Percentiles rank a stretch among this genome's conserved stretches.
These are phyloP conservation scores for Trichoderma oligosporum DNA, from an alignment of 2,329 filamentous ascomycete genomes.

Conservation along the genomic window DNA sequence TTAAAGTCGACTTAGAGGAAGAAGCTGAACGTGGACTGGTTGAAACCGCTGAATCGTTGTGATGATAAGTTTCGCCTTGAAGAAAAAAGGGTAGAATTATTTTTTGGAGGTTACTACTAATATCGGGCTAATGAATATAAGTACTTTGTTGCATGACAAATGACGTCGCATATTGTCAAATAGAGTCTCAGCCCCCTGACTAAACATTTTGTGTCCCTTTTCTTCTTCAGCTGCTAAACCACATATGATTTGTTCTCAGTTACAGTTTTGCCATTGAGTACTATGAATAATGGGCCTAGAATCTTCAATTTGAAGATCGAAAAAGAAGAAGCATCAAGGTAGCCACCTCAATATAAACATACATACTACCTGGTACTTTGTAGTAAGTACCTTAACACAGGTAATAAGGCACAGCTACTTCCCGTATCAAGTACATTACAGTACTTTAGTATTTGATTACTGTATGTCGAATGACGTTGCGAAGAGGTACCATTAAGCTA, in stretches of 20 bases:
- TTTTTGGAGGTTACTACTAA: conserved; percentile 9
- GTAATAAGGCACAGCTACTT: neutral
- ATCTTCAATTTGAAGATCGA: too few species aligned
- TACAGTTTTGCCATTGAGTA: neutral
- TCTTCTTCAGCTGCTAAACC: neutral
- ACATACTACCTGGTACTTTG: too few species aligned
- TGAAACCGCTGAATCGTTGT: neutral
- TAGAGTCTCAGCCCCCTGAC: neutral
- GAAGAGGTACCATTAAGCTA: neutral
- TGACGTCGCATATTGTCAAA: conserved; percentile 15
- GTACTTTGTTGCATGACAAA: conserved; percentile 1
- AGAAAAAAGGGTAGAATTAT: neutral
- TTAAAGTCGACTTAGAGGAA: neutral
- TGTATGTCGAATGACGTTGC: neutral
- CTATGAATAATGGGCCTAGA: too few species aligned
- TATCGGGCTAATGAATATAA: conserved; percentile 1
- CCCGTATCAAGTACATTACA: neutral
- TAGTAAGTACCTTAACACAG: too few species aligned
- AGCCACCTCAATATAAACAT: too few species aligned
- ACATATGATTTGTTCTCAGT: neutral
- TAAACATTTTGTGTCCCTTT: neutral
- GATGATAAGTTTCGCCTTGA: neutral
- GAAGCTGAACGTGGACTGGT: neutral
- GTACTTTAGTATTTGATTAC: neutral
- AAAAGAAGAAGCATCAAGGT: too few species aligned